Base-by-base conservation (phyloP, 2,329 filamentous ascomycete species). In the Phialophora macrospora region DNA sequence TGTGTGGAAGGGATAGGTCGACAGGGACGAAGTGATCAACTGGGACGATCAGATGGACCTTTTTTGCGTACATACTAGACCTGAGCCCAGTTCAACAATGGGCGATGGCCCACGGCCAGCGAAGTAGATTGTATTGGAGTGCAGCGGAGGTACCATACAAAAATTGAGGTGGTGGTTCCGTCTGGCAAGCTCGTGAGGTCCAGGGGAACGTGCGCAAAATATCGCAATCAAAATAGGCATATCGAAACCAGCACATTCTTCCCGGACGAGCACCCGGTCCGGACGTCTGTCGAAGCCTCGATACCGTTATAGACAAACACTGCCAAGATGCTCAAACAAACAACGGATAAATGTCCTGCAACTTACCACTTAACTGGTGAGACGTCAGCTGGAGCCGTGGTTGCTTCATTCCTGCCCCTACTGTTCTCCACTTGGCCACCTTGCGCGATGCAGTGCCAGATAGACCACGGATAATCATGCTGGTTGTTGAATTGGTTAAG, bases 1-100 rank as follows among this genome's bases (percentile, higher is more conserved):
- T 70, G 75, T 76, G 24, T 79, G 77, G 70, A 74, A 76, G 55
- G 68, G 63, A 26, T 24, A 30, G 49, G 55, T 12, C 38, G 49
- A 55, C 12, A 32, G 6, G 41, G n/a, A 17, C 1, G 14, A 2
- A 48, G 14, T 32, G 14, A 22, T 12, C 2, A 7, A 28, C 4
- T 1, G 56, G 17, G 28, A 7, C 17, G 5, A 1, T 6, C 38
- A n/a, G 38, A 3, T 9, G 38, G 38, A 20, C 14, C 17, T 17
- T 5, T 44, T 2, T n/a, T 20, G 38, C 5, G 7, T 3, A 3
- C 7, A 44, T n/a, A 8, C 17, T 4, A 20, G 38, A 44, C 17
- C 17, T n/a, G 38, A 3, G 38, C 17, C 38, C 2, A 3, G 38
- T 3, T 1, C 6, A 7, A n/a, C 7, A 44, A 20, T 1, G 5